Base-by-base conservation (phyloP, 192 early-diverging fungal genomes). In the Neocallimastix lanati region DNA sequence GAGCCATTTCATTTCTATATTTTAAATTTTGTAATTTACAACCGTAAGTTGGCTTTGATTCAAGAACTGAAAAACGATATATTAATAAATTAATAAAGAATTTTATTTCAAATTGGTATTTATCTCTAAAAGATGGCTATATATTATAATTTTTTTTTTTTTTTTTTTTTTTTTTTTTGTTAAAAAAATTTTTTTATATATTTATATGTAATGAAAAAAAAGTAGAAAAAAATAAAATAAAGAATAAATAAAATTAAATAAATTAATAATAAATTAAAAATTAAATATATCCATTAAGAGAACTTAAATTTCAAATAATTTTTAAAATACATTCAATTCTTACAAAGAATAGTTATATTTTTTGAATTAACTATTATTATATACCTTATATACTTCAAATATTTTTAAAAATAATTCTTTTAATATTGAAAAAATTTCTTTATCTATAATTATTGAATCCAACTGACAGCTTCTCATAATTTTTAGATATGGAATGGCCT, bases 381-480 rank as follows among this genome's bases (percentile, higher is more conserved):
- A 80, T 85, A 90, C 91, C 82, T 89, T 87, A 82, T 91, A 90
- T 21, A 94, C 85, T 33, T 89, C 86, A 79, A 95, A 86, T n/a
- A 90, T 89, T 38, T 83, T 83, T 84, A 89, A 84, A 38, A 96
- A 85, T 29, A 93, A 93, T 79, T 94, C 93, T 78, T 92, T 92
- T 30, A 96, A 82, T 81, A 93, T 92, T 29, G 83, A 87, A 38
- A 92, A 85, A 12, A 96, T 83, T 82, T 96, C 94, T 40, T 81
- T 84, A 78, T 96, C 94, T 29, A 96, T 88, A 27, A 94, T 85
- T 35, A 93, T 92, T 2, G 93, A 90, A 84, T 96, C 95, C 13
- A 96, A 85, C 82, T 96, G 94, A 80, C 90, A 89, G 36, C 95
- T 94, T 28, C 94, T 89, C 85, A 92, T 87, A 29, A 93, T 86